Base-by-base conservation (phyloP, 2,329 filamentous ascomycete species). In the Penicillium sp. region DNA sequence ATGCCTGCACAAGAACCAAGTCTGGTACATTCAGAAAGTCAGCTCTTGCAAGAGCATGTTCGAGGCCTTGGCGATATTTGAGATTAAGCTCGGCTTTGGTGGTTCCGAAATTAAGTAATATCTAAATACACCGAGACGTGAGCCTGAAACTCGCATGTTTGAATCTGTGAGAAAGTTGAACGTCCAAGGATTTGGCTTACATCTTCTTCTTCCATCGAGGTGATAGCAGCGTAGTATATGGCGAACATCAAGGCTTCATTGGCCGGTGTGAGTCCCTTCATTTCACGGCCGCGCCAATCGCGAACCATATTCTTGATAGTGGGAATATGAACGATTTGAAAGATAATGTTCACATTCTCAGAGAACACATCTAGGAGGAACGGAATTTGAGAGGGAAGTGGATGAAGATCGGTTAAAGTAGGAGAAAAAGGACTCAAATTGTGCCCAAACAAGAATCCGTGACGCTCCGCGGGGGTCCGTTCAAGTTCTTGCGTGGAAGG, bases 181-280 rank as follows among this genome's bases (percentile, higher is more conserved):
- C 3, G 1, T 9, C 3, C 1, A n/a, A 35, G 13, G 13, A 37
- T n/a, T 31, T 9, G n/a, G 9, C 78, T 69, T 61, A 83, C 81
- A 67, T 85, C 82, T 0, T 84, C 81, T 4, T 83, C 81, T 10
- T 84, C 82, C 82, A 85, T 83, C 0, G 82, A 84, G 0, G 77
- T 80, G 7, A 85, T 70, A 0, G 82, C 79, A 0, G 82, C 78
- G 61, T 84, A 86, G 69, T 84, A 86, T 6, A 86, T 82, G 0
- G 82, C 74, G 64, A 86, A 84, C 67, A 85, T 70, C 43, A 86
- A 65, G 1, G 83, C 82, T 58, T 85, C 81, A 45, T 82, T 76
- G 3, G 76, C 70, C 1, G 78, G 76, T 0, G 75, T 72, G 0
- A 82, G 64, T 4, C 56, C 56, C 2, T 68, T 64, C 41, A 66